Base-by-base conservation (phyloP, 2,329 filamentous ascomycete species). In the Coniochaeta sp. region DNA sequence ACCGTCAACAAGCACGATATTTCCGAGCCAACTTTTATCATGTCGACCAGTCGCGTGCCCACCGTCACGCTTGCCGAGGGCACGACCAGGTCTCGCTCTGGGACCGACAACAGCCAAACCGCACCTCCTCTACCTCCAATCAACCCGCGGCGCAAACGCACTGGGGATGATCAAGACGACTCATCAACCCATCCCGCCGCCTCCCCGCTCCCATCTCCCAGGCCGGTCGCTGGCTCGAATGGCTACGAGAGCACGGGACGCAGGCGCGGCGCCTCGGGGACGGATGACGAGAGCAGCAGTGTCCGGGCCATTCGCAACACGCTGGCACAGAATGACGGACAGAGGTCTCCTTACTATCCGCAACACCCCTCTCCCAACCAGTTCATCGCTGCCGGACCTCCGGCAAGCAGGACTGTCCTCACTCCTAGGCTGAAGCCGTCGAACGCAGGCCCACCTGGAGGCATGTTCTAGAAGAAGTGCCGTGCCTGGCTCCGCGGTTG, bases 81-180 rank as follows among this genome's bases (percentile, higher is more conserved):
- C 56, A 67, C 63, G n/a, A 66, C 68, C n/a, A 67, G 73, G 26
- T 63, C 66, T 3, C 65, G 68, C 4, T 65, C 66, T 3, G 67
- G 66, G 28, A 72, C 70, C 57, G 69, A 69, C 46, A 61, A 60
- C 10, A 58, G 61, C 16, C 52, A 60, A 24, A 70, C 67, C 2
- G 64, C 68, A 2, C 79, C 79, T 2, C 79, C 79, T 2, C 53
- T 83, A 31, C 80, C 80, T 2, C 79, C 79, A 1, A 78, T 83
- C 61, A 83, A 83, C 60, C 80, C 80, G 26, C 72, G 77, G 48
- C 73, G 80, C 9, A 69, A 67, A 46, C 65, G 68, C 48, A 67
- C 3, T 73, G 76, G 50, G 73, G 71, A 38, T 6, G 7, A 38
- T 7, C 7, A n/a, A 38, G n/a, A 20, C 13, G 14, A 8, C 33